These are phyloP conservation scores for Colletotrichum agaves DNA, from an alignment of 2,329 filamentous ascomycete species.

Conservation along the genomic window DNA sequence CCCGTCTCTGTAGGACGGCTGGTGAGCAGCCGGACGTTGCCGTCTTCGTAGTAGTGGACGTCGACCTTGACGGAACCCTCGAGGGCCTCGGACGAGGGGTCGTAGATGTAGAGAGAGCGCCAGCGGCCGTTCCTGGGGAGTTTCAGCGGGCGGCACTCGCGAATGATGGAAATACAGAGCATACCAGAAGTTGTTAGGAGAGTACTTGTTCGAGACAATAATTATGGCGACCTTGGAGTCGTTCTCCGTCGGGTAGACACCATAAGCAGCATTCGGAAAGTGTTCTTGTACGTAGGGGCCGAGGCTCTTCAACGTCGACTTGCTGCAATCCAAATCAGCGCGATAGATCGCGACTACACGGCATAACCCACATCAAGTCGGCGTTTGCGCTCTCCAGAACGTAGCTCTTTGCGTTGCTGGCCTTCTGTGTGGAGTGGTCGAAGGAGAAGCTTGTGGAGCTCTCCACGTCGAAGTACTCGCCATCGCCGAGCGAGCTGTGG, in stretches of 20 bases:
- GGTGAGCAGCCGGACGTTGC: slow-evolving; percentile 94
- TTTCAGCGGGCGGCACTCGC: slow-evolving; percentile 36
- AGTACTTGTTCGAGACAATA: slow-evolving; percentile 96
- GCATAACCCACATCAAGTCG: slow-evolving; percentile 77
- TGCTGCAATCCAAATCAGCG: slow-evolving; percentile 60
- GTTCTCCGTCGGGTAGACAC: slow-evolving; percentile 82
- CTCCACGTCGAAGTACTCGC: slow-evolving; percentile 90
- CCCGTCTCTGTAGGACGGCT: slow-evolving; percentile 76
- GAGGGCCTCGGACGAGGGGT: slow-evolving; percentile 74
- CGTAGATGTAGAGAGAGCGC: slow-evolving; percentile 87
- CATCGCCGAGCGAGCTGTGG: slow-evolving; percentile 83
- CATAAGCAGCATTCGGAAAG: slow-evolving; percentile 83
- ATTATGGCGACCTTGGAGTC: slow-evolving; percentile 82
- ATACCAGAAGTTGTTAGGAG: slow-evolving; percentile 96
- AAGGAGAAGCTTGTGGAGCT: slow-evolving; percentile 89
- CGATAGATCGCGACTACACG: background rate
- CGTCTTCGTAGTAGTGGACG: slow-evolving; percentile 99
- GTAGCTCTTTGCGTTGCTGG: slow-evolving; percentile 83
- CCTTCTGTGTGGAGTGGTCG: slow-evolving; percentile 88
- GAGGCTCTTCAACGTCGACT: slow-evolving; percentile 84
- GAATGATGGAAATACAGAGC: slow-evolving; percentile 28
- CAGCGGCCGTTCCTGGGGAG: slow-evolving; percentile 87
- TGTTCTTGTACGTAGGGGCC: slow-evolving; percentile 84
- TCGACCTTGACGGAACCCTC: slow-evolving; percentile 89
- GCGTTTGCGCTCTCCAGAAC: slow-evolving; percentile 79